These are phyloP conservation scores for Apophysomyces sp. DNA, from an alignment of 371 early-diverging fungal species.

Conservation along the genomic window DNA sequence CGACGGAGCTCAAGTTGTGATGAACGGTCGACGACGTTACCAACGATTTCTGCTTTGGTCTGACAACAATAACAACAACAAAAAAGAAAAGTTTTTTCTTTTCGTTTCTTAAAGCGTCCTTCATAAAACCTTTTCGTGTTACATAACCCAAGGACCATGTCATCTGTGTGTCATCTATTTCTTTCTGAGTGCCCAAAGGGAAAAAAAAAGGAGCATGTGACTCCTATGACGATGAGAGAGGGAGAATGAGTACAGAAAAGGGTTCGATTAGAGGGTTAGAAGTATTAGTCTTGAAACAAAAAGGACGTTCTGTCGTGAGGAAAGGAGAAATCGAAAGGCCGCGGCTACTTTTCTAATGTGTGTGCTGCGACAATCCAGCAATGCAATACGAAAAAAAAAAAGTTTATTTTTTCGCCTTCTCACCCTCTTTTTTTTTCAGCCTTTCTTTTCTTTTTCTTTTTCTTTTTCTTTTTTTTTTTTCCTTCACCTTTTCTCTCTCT, in stretches of 20 bases:
- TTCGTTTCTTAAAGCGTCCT: not conserved
- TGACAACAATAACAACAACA: not conserved
- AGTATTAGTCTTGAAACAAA: not conserved
- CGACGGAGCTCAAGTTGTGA: not conserved
- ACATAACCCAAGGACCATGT: too few relatives aligned
- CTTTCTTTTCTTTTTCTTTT: not conserved
- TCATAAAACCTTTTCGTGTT: slow-evolving; percentile 8
- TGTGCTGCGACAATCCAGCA: slow-evolving; percentile 4
- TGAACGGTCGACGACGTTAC: not conserved
- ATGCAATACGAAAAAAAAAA: slow-evolving; percentile 3
- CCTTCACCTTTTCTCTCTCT: not conserved
- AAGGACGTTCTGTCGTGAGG: not conserved
- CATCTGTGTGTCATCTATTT: too few relatives aligned
- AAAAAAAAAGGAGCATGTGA: not conserved
- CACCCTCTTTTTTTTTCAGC: not conserved
- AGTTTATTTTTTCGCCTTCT: slow-evolving; percentile 5
- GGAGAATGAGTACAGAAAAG: not conserved
- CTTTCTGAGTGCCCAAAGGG: not conserved
- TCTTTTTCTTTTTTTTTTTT: too few relatives aligned
- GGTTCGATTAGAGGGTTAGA: not conserved
- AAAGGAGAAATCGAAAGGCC: not conserved
- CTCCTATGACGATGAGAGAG: not conserved
- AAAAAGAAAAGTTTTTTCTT: not conserved
- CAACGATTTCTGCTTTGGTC: not conserved
- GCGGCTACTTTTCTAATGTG: not conserved